Conservation (phyloP, 805 yeast genomes). For the Dipodascopsis tothii region DNA sequence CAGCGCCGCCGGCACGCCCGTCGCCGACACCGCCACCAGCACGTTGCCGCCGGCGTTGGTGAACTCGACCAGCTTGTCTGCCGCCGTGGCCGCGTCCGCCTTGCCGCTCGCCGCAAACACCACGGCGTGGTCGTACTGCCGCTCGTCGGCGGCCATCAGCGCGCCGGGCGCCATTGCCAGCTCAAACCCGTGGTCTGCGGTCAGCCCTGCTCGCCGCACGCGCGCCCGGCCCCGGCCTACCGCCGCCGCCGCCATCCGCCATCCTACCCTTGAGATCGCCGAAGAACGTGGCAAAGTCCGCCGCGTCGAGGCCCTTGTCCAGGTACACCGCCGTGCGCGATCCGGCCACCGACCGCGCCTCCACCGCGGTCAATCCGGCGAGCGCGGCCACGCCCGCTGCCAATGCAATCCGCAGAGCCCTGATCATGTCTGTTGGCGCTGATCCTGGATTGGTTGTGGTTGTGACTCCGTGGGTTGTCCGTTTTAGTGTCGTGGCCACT, state of each 20-base stretch:
- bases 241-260: neutral
- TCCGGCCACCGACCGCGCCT: slow-evolving; percentile 20
- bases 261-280: slow-evolving; percentile 24
- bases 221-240: neutral
- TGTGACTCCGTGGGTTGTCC: too few relatives aligned
- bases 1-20: slow-evolving; percentile 54
- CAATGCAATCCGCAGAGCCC: too few relatives aligned
- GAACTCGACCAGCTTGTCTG: slow-evolving; percentile 50
- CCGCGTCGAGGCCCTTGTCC: slow-evolving; percentile 29
- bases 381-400: too few relatives aligned
- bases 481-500: too few relatives aligned
- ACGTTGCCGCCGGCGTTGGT: slow-evolving; percentile 68
- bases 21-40: slow-evolving; percentile 30
- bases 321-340: slow-evolving; percentile 31
- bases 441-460: too few relatives aligned
- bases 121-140: slow-evolving; percentile 48
- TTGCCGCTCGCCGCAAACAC: slow-evolving; percentile 43
- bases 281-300: slow-evolving; percentile 29
- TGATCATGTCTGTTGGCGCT: too few relatives aligned
- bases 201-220: slow-evolving; percentile 15
- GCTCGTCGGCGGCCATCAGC: slow-evolving; percentile 39
- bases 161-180: slow-evolving; percentile 31
- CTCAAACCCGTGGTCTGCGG: slow-evolving; percentile 33
- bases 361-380: too few relatives aligned
- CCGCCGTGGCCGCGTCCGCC: slow-evolving; percentile 34